These are phyloP conservation scores for Terana coerulea DNA, from an alignment of 768 basidiomycete genomes.

Conservation along the genomic window DNA sequence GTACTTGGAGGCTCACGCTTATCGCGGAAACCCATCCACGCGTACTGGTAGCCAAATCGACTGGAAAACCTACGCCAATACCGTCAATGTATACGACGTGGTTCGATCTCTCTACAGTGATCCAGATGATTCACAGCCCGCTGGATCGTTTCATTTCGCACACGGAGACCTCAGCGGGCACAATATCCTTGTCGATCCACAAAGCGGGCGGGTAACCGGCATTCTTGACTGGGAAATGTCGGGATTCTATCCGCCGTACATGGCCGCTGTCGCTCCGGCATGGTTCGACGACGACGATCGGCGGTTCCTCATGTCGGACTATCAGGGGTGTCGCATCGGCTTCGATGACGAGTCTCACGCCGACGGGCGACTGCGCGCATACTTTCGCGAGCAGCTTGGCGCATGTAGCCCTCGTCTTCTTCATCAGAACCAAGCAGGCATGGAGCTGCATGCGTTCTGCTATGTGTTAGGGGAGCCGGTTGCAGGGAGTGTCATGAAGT, in stretches of 20 bases:
- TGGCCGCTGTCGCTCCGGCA: background rate
- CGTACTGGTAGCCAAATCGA: background rate
- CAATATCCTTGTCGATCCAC: background rate
- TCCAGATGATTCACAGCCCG: background rate
- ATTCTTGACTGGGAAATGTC: slow-evolving; percentile 1
- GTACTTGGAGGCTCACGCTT: background rate
- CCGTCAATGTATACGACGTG: background rate
- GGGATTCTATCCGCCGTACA: background rate
- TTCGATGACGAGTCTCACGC: background rate
- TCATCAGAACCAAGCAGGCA: too few relatives aligned
- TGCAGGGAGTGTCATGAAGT: too few relatives aligned
- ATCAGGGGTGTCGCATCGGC: background rate
- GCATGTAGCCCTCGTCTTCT: too few relatives aligned
- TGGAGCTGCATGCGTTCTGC: too few relatives aligned
- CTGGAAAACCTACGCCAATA: background rate
- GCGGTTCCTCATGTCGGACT: background rate
- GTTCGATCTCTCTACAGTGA: background rate
- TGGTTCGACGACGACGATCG: background rate
- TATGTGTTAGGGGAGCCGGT: too few relatives aligned
- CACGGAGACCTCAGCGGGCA: background rate
- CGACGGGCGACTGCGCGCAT: too few relatives aligned
- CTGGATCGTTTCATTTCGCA: background rate
- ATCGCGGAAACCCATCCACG: background rate
- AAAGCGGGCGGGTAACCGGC: background rate
- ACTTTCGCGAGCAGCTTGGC: too few relatives aligned